Base-by-base conservation (phyloP, 352 stramenopile species). In the Phytophthora sp. region DNA sequence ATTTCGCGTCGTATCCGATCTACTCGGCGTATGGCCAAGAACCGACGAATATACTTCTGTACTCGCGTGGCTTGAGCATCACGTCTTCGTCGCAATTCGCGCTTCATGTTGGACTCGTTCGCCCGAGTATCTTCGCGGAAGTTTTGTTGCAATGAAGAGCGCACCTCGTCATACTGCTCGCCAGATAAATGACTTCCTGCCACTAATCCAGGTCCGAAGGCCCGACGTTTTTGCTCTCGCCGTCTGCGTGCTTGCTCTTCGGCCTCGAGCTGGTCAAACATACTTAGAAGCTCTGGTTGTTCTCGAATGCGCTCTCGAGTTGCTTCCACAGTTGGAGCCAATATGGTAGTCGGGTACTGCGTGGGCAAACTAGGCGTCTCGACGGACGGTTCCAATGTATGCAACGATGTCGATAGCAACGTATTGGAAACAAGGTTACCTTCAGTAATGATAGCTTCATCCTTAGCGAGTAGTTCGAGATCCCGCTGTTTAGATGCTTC, bases 191-290 rank as follows among this genome's bases (percentile, higher is more conserved):
- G 21, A 24, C 64, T 73, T 30, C 18, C 46, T 28, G 58, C 15
- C 7, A 27, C 20, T 13, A 38, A 6, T 1, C 48, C 64, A 45
- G 44, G 45, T 1, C 59, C 54, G 8, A 69, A 54, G 11, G 59
- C 50, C 26, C 69, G 54, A 49, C 56, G 58, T 24, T 68, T 69
- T 27, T 66, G 17, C 9, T 66, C 64, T 39, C 81, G 76, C 4
- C 62, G 69, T 49, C 79, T 82, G 4, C 62, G 72, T 12, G 63
- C 52, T 46, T 79, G 74, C 27, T 92, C 84, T 58, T 90, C 84
- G 7, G 77, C 82, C 53, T 94, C 84, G 21, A 96, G 80, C 32
- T 92, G 67, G 32, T 89, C 83, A 37, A 95, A 92, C 41, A 96
- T 42, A 35, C 82, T 93, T 11, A 84, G 78, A 1, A 94, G 76